Conservation (phyloP, 164 flowering plant genomes). For the Warburgia ugandensis region DNA sequence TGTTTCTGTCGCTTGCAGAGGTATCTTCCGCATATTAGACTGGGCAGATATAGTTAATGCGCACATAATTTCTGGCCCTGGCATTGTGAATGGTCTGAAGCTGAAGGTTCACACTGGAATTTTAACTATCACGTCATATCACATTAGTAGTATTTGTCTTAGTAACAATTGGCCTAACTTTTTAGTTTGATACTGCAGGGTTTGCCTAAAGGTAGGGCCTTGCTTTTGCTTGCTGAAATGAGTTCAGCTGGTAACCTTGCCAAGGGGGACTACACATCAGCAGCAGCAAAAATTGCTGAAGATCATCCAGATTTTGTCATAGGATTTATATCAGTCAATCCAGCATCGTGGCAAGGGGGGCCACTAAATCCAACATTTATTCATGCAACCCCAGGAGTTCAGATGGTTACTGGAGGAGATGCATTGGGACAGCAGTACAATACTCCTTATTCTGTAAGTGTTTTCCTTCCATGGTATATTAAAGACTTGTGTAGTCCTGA, state of each 20-base stretch:
- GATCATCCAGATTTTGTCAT: conserved; percentile 92
- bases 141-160: not conserved
- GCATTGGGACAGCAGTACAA: conserved; percentile 91
- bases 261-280: conserved; percentile 90
- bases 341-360: conserved; percentile 86
- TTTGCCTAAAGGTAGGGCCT: conserved; percentile 81
- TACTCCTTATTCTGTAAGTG: conserved; percentile 86
- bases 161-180: not conserved
- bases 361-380: conserved; percentile 68
- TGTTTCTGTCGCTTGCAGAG: conserved; percentile 40
- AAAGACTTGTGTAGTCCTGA: too few species aligned
- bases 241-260: conserved; percentile 97
- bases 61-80: conserved; percentile 94
- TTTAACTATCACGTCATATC: not conserved
- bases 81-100: conserved; percentile 93
- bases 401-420: conserved; percentile 91
- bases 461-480: not conserved
- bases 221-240: conserved; percentile 96
- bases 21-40: conserved; percentile 75
- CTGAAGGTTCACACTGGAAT: conserved; percentile 45
- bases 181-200: conserved; percentile 39
- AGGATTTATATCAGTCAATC: conserved; percentile 95
- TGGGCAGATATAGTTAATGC: conserved; percentile 98
- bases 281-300: conserved; percentile 85
- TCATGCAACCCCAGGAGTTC: conserved; percentile 61